Evolutionary conservation across 2,329 filamentous ascomycete genomes (phyloP).

Genomic region (Nemania sp.): DNA sequence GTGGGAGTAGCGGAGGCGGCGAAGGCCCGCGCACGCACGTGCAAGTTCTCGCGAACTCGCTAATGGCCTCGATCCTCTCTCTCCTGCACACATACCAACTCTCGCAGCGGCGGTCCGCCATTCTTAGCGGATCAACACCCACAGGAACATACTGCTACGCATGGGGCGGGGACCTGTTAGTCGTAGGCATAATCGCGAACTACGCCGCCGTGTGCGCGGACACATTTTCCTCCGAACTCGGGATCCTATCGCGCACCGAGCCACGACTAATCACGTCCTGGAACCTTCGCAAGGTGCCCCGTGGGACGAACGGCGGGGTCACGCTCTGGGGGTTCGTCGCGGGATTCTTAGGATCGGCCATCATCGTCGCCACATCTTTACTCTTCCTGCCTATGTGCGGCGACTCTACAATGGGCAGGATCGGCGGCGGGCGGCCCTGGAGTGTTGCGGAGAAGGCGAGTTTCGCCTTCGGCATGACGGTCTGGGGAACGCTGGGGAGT

Average conservation of each 20-base stretch:
- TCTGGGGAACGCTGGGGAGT: constrained; percentile 78
- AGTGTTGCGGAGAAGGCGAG: constrained; percentile 47
- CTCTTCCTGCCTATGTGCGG: constrained; percentile 71
- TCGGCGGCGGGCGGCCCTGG: constrained; percentile 55
- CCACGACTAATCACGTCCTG: constrained; percentile 87
- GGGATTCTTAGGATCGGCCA: constrained; percentile 72
- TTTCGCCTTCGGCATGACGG: constrained; percentile 61
- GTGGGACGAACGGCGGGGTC: constrained; percentile 92
- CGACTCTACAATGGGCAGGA: constrained; percentile 41
- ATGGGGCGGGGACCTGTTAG: constrained; percentile 64
- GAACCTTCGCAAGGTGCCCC: constrained; percentile 75
- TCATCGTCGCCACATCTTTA: constrained; percentile 68
- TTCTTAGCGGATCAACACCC: constrained; percentile 38
- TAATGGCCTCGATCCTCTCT: constrained; percentile 69
- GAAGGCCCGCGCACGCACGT: constrained; percentile 83
- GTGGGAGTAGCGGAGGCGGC: constrained; percentile 71
- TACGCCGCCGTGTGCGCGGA: constrained; percentile 92
- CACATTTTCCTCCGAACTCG: constrained; percentile 93
- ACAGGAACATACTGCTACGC: constrained; percentile 56
- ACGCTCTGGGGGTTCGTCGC: constrained; percentile 73
- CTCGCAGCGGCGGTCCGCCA: constrained; percentile 48
- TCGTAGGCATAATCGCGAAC: constrained; percentile 72
- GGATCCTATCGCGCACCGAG: constrained; percentile 75
- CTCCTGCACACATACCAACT: constrained; percentile 65
- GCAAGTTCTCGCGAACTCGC: constrained; percentile 88